Evolutionary conservation across 495 filamentous ascomycete species (phyloP), one percentile per base, ranked within the genome.

Genomic region (Coniosporium apollinis): DNA sequence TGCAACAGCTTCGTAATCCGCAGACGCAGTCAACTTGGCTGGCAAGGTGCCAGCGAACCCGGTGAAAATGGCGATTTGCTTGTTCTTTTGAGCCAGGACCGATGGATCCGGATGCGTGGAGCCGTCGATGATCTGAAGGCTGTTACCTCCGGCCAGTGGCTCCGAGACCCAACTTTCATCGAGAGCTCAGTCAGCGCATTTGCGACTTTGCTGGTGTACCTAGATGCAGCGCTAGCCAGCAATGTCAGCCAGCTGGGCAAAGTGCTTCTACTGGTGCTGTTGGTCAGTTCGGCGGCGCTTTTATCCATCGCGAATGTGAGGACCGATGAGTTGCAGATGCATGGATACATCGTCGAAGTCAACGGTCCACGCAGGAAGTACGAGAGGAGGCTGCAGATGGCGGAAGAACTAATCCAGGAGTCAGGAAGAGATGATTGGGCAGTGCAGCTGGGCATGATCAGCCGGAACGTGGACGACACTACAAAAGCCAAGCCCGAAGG

Each of bases 1-100:
- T 43, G 64, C 25, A 75, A 75, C 42, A 60, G 67, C 33, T 54
- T 57, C 44, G 55, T 72, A 28, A 64, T 74, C 36, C 66, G 66
- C 37, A 55, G 60, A 19, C 64, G 67, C 17, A 38, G 51, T 5
- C 30, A 19, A 8, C 17, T 29, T 1, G 49, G 45, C 15, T 66
- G 59, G 58, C 48, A 52, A 13, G 62, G 62, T 4, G 49, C 42
- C 2, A 16, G 13, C 0, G 62, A 66, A 33, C 52, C 49, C 0
- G 55, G 50, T 3, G 50, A 51, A 5, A 7, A 43, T 3, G 62
- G 56, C 0, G 57, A 64, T 32, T 38, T 66, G 2, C 40, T 66
- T 9, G 40, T 64, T 9, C 48, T 62, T 0, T 44, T 61, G 3
- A 52, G 48, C 15, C 56, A 59, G 22, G 60, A 61, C 32, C 49